These are phyloP conservation scores for Quercus dentata DNA, from an alignment of 306 rosid species.

Conservation along the genomic window DNA sequence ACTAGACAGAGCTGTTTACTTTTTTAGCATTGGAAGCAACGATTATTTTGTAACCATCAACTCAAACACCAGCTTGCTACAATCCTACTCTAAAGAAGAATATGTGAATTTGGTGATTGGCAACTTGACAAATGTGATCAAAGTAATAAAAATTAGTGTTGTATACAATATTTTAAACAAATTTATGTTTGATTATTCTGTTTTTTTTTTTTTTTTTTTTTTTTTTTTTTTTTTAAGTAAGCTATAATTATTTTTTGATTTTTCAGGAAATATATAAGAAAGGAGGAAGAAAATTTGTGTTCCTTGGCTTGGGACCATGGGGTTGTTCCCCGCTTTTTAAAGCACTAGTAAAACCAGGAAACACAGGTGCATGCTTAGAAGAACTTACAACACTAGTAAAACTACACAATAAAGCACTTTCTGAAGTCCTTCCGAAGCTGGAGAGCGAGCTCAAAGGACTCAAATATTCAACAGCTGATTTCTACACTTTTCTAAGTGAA, in stretches of 20 bases:
- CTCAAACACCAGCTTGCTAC: not conserved
- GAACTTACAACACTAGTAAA: slow-evolving; percentile 7
- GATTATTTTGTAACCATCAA: not conserved
- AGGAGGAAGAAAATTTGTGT: not conserved
- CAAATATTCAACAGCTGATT: not conserved
- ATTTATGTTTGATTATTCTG: too few species aligned
- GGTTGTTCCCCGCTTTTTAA: slow-evolving; percentile 21
- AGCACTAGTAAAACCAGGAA: not conserved
- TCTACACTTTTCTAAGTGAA: not conserved
- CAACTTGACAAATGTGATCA: not conserved
- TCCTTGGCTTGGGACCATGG: slow-evolving; percentile 15
- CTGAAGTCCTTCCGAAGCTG: slow-evolving; percentile 13
- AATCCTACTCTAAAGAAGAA: not conserved
- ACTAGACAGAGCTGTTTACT: not conserved
- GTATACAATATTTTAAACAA: not conserved
- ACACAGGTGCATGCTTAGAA: slow-evolving; percentile 18
- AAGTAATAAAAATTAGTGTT: not conserved
- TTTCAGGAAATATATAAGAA: not conserved
- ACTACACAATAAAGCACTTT: slow-evolving; percentile 26
- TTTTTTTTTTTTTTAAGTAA: not conserved
- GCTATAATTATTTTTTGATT: not conserved
- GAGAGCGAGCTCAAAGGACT: not conserved
- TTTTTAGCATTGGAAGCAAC: not conserved
- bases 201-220: not conserved
- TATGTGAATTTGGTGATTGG: not conserved